Percentiles rank a stretch among this genome's conserved stretches.
Conservation (phyloP, 2,329 filamentous ascomycete genomes). For the Hymenotorrendiella dingleyae region DNA sequence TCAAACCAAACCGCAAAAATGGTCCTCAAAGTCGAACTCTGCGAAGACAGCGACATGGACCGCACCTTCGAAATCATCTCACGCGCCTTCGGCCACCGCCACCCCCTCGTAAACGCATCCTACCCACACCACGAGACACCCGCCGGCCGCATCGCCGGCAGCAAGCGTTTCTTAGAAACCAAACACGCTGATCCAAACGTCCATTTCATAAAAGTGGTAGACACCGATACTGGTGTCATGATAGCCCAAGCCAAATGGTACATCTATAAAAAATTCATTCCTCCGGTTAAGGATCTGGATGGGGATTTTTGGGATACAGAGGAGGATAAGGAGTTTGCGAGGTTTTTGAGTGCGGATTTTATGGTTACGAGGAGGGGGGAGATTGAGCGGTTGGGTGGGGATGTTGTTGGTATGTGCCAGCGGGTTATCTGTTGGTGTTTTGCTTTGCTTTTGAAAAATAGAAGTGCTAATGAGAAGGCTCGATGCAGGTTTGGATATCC, state of each 20-base stretch:
- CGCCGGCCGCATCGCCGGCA: not conserved
- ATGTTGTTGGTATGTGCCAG: conserved; percentile 12
- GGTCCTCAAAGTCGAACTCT: not conserved
- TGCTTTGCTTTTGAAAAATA: not conserved
- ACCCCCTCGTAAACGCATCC: not conserved
- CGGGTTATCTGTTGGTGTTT: no score
- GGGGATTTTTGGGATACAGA: conserved; percentile 1
- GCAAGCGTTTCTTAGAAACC: not conserved
- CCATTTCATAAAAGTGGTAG: conserved; percentile 7
- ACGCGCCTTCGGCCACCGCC: not conserved
- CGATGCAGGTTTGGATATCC: conserved; percentile 16
- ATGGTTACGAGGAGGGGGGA: conserved; percentile 7
- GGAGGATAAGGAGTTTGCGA: not conserved
- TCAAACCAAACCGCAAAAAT: not conserved
- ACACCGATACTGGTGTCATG: conserved; percentile 2
- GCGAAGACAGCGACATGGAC: not conserved
- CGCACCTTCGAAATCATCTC: not conserved
- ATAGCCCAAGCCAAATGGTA: conserved; percentile 16
- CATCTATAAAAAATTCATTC: conserved; percentile 6
- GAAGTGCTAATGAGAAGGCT: not conserved
- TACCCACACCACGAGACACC: not conserved
- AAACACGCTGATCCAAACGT: not conserved
- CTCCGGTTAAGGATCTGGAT: not conserved
- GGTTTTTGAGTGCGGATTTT: conserved; percentile 6
- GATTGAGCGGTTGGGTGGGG: conserved; percentile 6